Base-by-base conservation (phyloP, 1,139 yeast species). In the Lodderomyces parapsilosis region DNA sequence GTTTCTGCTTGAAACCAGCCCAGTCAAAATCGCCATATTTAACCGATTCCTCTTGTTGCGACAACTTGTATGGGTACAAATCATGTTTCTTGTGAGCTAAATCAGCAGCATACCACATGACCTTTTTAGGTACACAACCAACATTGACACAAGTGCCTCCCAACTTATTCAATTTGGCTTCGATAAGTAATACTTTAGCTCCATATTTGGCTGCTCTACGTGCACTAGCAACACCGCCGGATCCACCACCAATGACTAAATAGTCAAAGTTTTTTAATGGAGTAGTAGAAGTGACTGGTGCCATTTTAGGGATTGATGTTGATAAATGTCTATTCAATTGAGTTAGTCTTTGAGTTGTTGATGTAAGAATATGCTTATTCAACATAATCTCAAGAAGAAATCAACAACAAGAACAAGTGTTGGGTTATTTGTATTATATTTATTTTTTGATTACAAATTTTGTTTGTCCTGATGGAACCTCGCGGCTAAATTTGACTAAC, bases 101-200 rank as follows among this genome's bases (percentile, higher is more conserved):
- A 55, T 90, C 96, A 27, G 93, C 83, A 17, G 97, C 96, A 54
- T 90, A 83, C 99, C 99, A 93, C 98, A 93, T 91, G 41, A 94
- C 90, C 65, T 93, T 93, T 75, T 93, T 93, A 38, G 99, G 99
- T 31, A 93, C 99, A 75, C 99, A 93, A 14, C 99, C 99, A 36
- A 91, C 99, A 63, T 94, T 94, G 52, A 94, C 99, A 77, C 99
- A 93, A 39, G 99, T 94, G 35, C 99, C 99, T 44, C 99, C 99
- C 65, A 94, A 76, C 54, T 66, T 69, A 44, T 69, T 57, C 47
- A 72, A 81, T 46, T 82, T 80, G 33, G 88, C 81, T 65, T 93
- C 99, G 46, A 93, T 76, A 33, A 93, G 61, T 49, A 91, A 73
- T 1, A 94, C 86, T 54, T 89, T 88, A 25, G 94, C 96, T 22